A percentile compares a stretch with the other conserved stretches of the same genome.
These are phyloP conservation scores for Quillaja saponaria DNA, from an alignment of 306 rosid genomes.

Conservation along the genomic window DNA sequence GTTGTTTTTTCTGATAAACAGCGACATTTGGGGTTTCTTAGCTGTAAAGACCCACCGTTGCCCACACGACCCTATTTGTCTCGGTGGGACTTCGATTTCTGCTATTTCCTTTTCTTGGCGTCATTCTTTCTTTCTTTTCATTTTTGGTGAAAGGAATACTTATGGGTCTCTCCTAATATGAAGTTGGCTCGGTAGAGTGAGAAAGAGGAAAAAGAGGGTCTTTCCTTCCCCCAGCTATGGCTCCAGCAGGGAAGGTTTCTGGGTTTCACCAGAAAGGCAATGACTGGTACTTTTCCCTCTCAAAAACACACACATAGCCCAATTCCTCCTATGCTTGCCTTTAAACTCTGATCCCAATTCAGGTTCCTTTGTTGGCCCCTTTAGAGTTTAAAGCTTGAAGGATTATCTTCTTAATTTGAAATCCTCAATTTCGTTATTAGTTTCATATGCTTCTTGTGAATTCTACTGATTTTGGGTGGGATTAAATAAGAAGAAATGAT, in stretches of 20 bases:
- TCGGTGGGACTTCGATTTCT: conserved; percentile 41
- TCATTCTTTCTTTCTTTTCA: neutral
- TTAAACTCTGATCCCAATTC: neutral
- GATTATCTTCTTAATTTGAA: conserved; percentile 7
- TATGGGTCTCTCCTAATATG: conserved; percentile 40
- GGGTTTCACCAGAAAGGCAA: conserved; percentile 73
- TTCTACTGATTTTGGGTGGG: conserved; percentile 18
- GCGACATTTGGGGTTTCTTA: conserved; percentile 19
- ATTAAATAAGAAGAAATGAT: conserved; percentile 12
- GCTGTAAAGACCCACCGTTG: conserved; percentile 54
- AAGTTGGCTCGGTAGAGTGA: conserved; percentile 43
- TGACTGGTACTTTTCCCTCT: conserved; percentile 57
- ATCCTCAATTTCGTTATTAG: neutral
- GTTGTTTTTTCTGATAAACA: neutral
- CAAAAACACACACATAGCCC: neutral
- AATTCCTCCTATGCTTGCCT: neutral
- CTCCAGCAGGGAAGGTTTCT: conserved; percentile 76
- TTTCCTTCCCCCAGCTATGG: conserved; percentile 52
- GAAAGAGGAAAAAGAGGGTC: conserved; percentile 11
- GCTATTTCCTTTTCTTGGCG: conserved; percentile 27
- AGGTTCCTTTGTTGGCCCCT: conserved; percentile 6
- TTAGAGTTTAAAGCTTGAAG: neutral
- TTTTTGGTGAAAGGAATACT: conserved; percentile 29
- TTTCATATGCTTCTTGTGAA: neutral
- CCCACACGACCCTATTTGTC: conserved; percentile 39